Evolutionary conservation across 768 basidiomycete genomes (phyloP), one percentile per base, ranked within the genome.

Genomic region (Termitomyces heimii): DNA sequence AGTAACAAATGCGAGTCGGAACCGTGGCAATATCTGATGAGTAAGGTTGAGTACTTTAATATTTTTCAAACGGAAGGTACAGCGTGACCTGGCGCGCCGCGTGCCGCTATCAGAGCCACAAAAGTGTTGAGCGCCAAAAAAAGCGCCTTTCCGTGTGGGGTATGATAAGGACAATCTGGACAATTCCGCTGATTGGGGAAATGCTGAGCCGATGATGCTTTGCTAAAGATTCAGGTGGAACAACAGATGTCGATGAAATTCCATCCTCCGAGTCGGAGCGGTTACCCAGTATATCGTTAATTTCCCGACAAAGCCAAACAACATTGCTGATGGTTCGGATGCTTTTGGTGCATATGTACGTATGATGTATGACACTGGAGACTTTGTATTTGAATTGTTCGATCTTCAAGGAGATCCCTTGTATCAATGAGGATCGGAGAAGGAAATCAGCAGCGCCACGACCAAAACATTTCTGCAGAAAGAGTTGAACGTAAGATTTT

Each of bases 251-350:
- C 34, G 34, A 35, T 32, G 45, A 47, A 55, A n/a, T 37, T 20
- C 32, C 40, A 14, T 28, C 29, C 52, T 53, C 57, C 52, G 57
- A 58, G 52, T 58, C 57, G 57, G 56, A 57, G 26, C 7, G 5
- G 48, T 22, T 49, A 8, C 22, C 48, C 34, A 35, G 9, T 34
- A 22, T 49, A 50, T 50, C 48, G 35, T 50, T 50, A 37, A 31
- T 54, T 31, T 4, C 42, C 31, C 18, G 29, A 54, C 29, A 54
- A 54, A 44, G 53, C 42, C 35, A 35, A 46, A 35, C 24, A 46
- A 29, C 13, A 28, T 18, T 22, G 43, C 53, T 43, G 53, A 54
- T 54, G 42, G 45, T 29, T 45, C 43, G 53, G 53, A 9, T 20
- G 14, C 22, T 9, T 40, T 49, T 8, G 8, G n/a, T n/a, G 31